Evolutionary conservation across 2,329 filamentous ascomycete species (phyloP).

Genomic region (Aspergillus sp.): DNA sequence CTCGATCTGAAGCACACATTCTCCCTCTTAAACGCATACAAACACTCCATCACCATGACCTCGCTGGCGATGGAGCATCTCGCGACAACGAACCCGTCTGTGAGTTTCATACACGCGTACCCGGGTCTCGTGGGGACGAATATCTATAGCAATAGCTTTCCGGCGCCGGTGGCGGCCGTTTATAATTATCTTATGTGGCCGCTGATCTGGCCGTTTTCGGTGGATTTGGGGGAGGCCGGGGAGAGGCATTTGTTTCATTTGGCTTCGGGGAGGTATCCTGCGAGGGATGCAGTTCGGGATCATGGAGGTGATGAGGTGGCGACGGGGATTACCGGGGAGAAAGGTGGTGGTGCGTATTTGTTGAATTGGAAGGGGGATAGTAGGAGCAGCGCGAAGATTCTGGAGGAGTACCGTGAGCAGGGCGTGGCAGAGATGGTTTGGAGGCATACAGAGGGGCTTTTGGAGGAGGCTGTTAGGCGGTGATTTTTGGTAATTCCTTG

Average conservation of each 20-base stretch:
- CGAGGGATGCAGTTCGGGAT: neutral
- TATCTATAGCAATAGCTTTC: slow-evolving; percentile 23
- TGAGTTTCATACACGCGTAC: slow-evolving; percentile 52
- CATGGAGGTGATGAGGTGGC: neutral
- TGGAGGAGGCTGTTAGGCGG: slow-evolving; percentile 1
- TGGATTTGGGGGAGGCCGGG: slow-evolving; percentile 11
- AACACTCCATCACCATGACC: slow-evolving; percentile 51
- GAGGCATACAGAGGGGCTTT: slow-evolving; percentile 9
- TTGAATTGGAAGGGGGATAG: slow-evolving; percentile 15
- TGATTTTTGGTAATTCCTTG: too few relatives aligned
- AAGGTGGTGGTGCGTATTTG: slow-evolving; percentile 14
- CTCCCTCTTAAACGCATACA: slow-evolving; percentile 22
- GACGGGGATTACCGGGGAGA: neutral
- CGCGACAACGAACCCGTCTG: slow-evolving; percentile 46
- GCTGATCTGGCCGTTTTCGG: slow-evolving; percentile 7
- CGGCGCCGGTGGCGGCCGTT: neutral
- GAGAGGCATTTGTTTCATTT: slow-evolving; percentile 18
- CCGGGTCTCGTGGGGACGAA: slow-evolving; percentile 51
- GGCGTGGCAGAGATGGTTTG: slow-evolving; percentile 9
- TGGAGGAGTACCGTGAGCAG: slow-evolving; percentile 13
- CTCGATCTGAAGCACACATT: slow-evolving; percentile 32
- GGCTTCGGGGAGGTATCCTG: slow-evolving; percentile 10
- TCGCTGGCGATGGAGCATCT: slow-evolving; percentile 52
- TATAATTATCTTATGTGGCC: slow-evolving; percentile 15
- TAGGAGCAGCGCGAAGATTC: neutral